Evolutionary conservation across 1,284 basidiomycete genomes (phyloP).

Genomic region (Amylostereum areolatum): DNA sequence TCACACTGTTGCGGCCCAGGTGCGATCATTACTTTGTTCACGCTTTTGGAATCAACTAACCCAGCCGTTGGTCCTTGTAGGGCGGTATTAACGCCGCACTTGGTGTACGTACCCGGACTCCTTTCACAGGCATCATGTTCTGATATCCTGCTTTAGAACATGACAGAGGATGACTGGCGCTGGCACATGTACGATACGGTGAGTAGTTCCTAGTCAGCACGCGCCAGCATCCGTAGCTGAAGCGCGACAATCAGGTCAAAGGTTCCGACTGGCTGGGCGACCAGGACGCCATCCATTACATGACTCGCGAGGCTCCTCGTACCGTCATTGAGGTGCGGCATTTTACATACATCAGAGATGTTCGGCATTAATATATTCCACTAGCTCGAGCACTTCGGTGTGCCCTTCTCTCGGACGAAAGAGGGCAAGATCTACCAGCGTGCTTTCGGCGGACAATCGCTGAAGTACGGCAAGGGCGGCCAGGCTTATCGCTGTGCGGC

Average conservation of each 20-base stretch:
- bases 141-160: constrained; percentile 63
- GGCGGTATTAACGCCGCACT: constrained; percentile 99
- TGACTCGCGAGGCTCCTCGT: constrained; percentile 94
- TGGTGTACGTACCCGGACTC: constrained; percentile 56
- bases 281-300: constrained; percentile 99
- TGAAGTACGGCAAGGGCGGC: constrained; percentile 97
- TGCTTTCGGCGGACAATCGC: constrained; percentile 97
- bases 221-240: background rate
- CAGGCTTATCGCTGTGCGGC: constrained; percentile 99
- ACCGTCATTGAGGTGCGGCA: constrained; percentile 82
- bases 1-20: constrained; percentile 98
- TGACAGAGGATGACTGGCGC: constrained; percentile 99
- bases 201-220: constrained; percentile 19
- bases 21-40: constrained; percentile 24
- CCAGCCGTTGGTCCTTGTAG: constrained; percentile 29
- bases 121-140: background rate
- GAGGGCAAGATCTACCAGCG: constrained; percentile 99
- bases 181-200: constrained; percentile 99
- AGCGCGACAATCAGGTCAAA: constrained; percentile 63
- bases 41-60: constrained; percentile 12
- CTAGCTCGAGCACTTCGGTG: constrained; percentile 97
- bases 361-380: constrained; percentile 3
- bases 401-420: constrained; percentile 97
- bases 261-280: constrained; percentile 99
- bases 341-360: background rate